phyloP scores from a whole-genome alignment of 1,139 yeast genomes.

The Lodderomyces elongisporus region DNA sequence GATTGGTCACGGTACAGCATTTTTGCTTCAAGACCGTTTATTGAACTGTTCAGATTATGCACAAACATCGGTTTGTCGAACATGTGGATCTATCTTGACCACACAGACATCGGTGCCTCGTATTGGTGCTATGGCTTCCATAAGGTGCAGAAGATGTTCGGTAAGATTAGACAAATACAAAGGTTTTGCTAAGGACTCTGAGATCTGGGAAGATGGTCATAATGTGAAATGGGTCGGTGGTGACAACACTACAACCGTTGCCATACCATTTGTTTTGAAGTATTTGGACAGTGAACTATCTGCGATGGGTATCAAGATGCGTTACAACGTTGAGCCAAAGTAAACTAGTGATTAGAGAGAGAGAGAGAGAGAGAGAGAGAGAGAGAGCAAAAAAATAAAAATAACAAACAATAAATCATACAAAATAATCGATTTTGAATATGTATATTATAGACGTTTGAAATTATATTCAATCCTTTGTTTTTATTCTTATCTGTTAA shows the following conservation, averaged over 20 bases:
- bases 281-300: slow-evolving; percentile 92
- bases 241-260: slow-evolving; percentile 84
- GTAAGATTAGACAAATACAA: slow-evolving; percentile 46
- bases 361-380: no score
- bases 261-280: slow-evolving; percentile 93
- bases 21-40: slow-evolving; percentile 88
- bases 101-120: slow-evolving; percentile 90
- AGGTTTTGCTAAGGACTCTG: slow-evolving; percentile 61
- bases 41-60: slow-evolving; percentile 95
- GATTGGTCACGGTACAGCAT: slow-evolving; percentile 98
- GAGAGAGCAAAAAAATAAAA: no score
- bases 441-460: no score
- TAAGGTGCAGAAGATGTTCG: slow-evolving; percentile 93
- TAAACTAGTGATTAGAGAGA: slow-evolving; percentile 12
- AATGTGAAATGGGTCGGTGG: slow-evolving; percentile 93
- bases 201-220: slow-evolving; percentile 96
- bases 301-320: slow-evolving; percentile 96
- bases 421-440: neutral
- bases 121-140: slow-evolving; percentile 71
- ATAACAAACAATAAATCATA: no score
- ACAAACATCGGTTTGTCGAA: slow-evolving; percentile 82
- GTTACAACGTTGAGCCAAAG: slow-evolving; percentile 71
- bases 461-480: no score
- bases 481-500: neutral
- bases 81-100: slow-evolving; percentile 87